Base-by-base conservation (phyloP, 192 early-diverging fungal genomes). In the Lobosporangium transversale region DNA sequence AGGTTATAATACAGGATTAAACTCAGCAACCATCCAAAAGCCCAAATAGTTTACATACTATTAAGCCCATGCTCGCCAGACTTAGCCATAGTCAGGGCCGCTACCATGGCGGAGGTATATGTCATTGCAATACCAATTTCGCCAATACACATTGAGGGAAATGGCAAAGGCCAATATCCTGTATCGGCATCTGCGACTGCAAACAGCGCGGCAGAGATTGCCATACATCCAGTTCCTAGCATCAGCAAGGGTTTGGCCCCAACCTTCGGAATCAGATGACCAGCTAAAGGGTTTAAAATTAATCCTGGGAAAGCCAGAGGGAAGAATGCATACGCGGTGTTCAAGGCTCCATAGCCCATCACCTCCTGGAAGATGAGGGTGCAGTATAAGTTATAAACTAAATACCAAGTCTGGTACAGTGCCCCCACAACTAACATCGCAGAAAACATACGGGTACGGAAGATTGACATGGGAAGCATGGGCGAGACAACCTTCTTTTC, bases 311-410 rank as follows among this genome's bases (percentile, higher is more conserved):
- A 79, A 18, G 68, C 70, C 32, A 78, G 53, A 1, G 84, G 84
- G 53, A 85, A 79, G 53, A 79, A 85, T 6, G 80, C 80, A 36
- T 78, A 73, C 12, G 84, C 84, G 0, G 81, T 78, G 15, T 83
- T 63, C 33, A 83, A 31, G 1, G 84, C 75, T 24, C 60, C 52
- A 32, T 81, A 85, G 32, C 68, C 65, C 66, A 76, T 79, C 26
- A 81, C 53, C n/a, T 85, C 80, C 44, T 85, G 81, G 43, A 85
- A 85, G 35, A 83, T 85, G 32, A 85, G 66, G 1, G 84, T 85
- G 21, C 79, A 66, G 20, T 70, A 78, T 40, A 83, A 73, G 12
- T 81, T 79, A 37, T 85, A 85, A 21, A 71, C 74, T 9, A 75
- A 44, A 52, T 83, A 85, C 56, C 65, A 68, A 23, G 79, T 70